Conservation (phyloP, 2,329 filamentous ascomycete species). For the Beauveria varroae region DNA sequence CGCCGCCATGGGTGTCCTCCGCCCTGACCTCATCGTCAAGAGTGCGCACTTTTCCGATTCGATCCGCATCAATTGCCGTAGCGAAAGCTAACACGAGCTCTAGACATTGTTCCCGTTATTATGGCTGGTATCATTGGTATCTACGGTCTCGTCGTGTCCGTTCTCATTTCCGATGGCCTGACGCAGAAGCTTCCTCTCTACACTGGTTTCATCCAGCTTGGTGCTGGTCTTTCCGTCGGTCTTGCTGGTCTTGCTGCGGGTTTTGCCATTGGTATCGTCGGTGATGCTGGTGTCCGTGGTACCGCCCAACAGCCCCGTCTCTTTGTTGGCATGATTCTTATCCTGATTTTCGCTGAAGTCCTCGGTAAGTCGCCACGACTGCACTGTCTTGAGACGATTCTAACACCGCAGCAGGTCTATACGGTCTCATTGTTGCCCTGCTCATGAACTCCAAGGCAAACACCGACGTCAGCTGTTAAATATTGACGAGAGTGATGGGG, state of each 20-base stretch:
- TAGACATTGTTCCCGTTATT: constrained; percentile 99
- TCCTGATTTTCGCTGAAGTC: constrained; percentile 99
- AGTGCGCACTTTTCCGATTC: constrained; percentile 53
- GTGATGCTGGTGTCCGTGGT: constrained; percentile 82
- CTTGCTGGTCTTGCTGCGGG: constrained; percentile 76
- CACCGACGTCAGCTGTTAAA: constrained; percentile 56
- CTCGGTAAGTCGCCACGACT: constrained; percentile 59
- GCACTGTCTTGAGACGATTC: neutral
- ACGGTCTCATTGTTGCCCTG: constrained; percentile 96
- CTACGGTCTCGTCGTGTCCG: constrained; percentile 84
- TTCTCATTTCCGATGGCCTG: constrained; percentile 75
- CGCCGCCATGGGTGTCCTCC: constrained; percentile 93
- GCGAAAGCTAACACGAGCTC: constrained; percentile 14
- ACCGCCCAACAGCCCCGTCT: constrained; percentile 77
- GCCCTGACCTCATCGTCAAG: constrained; percentile 98
- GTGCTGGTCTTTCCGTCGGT: constrained; percentile 75
- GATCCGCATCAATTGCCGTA: neutral
- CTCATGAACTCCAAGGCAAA: constrained; percentile 97
- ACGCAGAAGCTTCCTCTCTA: constrained; percentile 66
- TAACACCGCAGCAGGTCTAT: constrained; percentile 61
- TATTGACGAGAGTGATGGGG: constrained; percentile 16
- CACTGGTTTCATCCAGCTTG: constrained; percentile 79
- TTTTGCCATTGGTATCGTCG: constrained; percentile 82
- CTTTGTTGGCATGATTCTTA: constrained; percentile 97
- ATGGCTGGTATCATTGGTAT: constrained; percentile 99